Conservation (phyloP, 176 grass and related monocot genomes). For the Pontederia crassipes region DNA sequence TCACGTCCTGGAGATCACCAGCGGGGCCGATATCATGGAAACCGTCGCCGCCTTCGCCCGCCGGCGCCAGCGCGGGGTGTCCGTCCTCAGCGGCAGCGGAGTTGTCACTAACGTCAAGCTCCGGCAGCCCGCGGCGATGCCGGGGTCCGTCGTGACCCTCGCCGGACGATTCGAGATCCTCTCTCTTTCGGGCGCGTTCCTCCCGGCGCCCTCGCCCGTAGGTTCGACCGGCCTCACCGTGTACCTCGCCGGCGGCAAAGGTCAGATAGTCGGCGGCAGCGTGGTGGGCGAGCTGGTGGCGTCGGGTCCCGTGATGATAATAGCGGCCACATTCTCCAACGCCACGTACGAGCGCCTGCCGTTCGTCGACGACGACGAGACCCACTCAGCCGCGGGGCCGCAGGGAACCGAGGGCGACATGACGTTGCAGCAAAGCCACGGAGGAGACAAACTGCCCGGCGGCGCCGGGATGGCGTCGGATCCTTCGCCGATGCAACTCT, state of each 20-base stretch:
- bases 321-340: slow-evolving; percentile 83
- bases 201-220: slow-evolving; percentile 52
- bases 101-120: slow-evolving; percentile 72
- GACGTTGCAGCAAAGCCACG: too few species aligned
- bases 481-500: too few species aligned
- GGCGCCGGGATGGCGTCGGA: too few species aligned
- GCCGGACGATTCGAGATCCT: slow-evolving; percentile 70
- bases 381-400: too few species aligned
- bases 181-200: slow-evolving; percentile 71
- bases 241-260: slow-evolving; percentile 71
- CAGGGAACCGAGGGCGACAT: too few species aligned
- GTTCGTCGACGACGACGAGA: slow-evolving; percentile 39
- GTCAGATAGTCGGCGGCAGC: slow-evolving; percentile 72
- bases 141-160: slow-evolving; percentile 42
- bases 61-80: slow-evolving; percentile 69
- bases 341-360: slow-evolving; percentile 81
- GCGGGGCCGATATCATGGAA: slow-evolving; percentile 72
- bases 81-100: slow-evolving; percentile 75
- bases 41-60: slow-evolving; percentile 67
- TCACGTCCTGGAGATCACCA: slow-evolving; percentile 79
- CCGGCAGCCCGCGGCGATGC: slow-evolving; percentile 40
- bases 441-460: too few species aligned
- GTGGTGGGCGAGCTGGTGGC: slow-evolving; percentile 81
- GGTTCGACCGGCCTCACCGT: slow-evolving; percentile 56
- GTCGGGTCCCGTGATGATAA: slow-evolving; percentile 77